A percentile compares a stretch with the other conserved stretches of the same genome.
Conservation (phyloP, 169 alveolate species). For the Plasmodium gaboni region DNA sequence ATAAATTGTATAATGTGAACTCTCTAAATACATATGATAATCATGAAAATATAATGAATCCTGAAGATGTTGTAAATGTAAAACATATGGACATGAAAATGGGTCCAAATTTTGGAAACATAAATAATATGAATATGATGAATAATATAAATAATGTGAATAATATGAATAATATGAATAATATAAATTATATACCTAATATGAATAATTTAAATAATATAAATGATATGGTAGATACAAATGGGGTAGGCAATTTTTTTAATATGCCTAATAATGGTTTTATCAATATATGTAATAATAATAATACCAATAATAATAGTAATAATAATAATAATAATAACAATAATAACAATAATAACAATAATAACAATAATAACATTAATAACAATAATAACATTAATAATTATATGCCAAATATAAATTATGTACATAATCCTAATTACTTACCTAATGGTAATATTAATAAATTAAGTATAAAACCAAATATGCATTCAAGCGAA, state of each 20-base stretch:
- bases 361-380: not conserved
- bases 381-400: conserved; percentile 5
- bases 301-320: not conserved
- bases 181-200: not conserved
- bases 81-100: conserved; percentile 24
- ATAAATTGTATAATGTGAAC: conserved; percentile 11
- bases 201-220: conserved; percentile 7
- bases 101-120: conserved; percentile 1
- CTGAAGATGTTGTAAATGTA: conserved; percentile 32
- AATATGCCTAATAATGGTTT: conserved; percentile 25
- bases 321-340: conserved; percentile 2
- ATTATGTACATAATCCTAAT: not conserved
- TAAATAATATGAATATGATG: not conserved
- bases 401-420: not conserved
- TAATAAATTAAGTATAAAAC: not conserved
- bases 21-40: conserved; percentile 14
- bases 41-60: conserved; percentile 31
- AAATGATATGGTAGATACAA: conserved; percentile 14
- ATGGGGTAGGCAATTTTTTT: conserved; percentile 1
- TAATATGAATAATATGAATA: conserved; percentile 1
- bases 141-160: conserved; percentile 1
- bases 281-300: conserved; percentile 6
- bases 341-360: not conserved
- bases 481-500: not conserved
- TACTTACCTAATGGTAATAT: not conserved